Base-by-base conservation (phyloP, 202 grass and related monocot genomes). In the Musa balbisiana region DNA sequence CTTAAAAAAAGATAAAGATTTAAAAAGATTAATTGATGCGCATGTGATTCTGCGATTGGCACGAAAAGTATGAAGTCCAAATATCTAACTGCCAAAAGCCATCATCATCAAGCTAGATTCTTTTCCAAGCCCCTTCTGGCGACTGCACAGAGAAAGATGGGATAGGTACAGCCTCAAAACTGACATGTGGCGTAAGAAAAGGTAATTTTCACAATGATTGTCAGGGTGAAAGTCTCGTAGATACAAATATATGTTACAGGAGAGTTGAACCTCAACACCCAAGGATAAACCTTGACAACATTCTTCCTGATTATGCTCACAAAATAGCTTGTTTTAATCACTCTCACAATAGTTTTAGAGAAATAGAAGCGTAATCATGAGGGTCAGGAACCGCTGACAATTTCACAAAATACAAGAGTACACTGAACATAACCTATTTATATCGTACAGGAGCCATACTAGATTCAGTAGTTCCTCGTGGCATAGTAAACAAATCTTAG, bases 21-120 rank as follows among this genome's bases (percentile, higher is more conserved):
- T n/a, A 55, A 98, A 98, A 53, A 94, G 87, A 25, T 90, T 87
- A 72, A 93, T 82, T 1, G 91, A 98, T 89, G 91, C 77, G 14
- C 79, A 64, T 98, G 94, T 65, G 91, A 92, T 76, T 92, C 87
- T 55, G 87, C 87, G 82, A 98, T 94, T 98, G 52, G 83, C 88
- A 55, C 85, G 80, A 64, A 94, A 98, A 72, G 83, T 92, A 72
- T 86, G 81, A 80, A 92, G 92, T 63, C 54, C 24, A 19, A 90
- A 94, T 79, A 78, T 89, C 65, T 90, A 54, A 86, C 64, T 63
- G 89, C 81, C n/a, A 94, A 94, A 94, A 67, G 87, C 64, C 89
- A 98, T 94, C 95, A 98, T 94, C 81, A 85, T 72, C 55, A 94
- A 76, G 55, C 73, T 77, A 65, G 84, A 83, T 83, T 94, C 89